Base-by-base conservation (phyloP, 164 flowering plant species). In the Berberis vulgaris region DNA sequence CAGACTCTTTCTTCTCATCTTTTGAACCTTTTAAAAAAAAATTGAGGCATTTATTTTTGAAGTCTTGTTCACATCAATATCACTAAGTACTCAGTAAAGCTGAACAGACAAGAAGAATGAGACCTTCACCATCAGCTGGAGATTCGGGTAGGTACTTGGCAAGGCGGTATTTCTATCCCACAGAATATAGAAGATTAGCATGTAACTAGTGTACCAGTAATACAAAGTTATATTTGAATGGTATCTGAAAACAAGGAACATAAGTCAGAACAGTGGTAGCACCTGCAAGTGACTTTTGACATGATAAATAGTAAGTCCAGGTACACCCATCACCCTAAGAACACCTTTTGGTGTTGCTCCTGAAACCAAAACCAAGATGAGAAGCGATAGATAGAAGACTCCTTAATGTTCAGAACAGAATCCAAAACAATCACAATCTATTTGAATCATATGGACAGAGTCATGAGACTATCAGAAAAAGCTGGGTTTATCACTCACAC, bases 291-390 rank as follows among this genome's bases (percentile, higher is more conserved):
- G 87, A 77, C 90, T 85, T 72, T 85, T 85, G 60, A 85, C 87
- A 71, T 85, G 90, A 73, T 83, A 85, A 67, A 85, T 85, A 13
- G 90, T 85, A 43, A 85, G 80, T 44, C 90, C 90, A 59, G 87
- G 80, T 56, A 85, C 87, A 56, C 90, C 86, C 90, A 85, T 85
- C 72, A 83, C 84, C 67, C 86, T 78, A 11, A 85, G 67, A 71
- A 85, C 87, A 65, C 90, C 90, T 77, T 85, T 85, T 42, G 90
- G 90, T 49, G 90, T 85, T 55, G 90, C 90, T 68, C 87, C 90
- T 83, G 72, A 70, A 75, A 65, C 41, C 6, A 63, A 68, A 41
- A 43, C 41, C 38, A 53, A 40, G 42, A 49, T 47, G 9, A 42
- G 41, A 49, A 5, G 13, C 41, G 42, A n/a, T 10, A 47, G 59